Percentiles rank a stretch among this genome's conserved stretches.
Evolutionary conservation across 129 eudicot genomes (phyloP).

Genomic region (Rutidosis leptorrhynchoides): DNA sequence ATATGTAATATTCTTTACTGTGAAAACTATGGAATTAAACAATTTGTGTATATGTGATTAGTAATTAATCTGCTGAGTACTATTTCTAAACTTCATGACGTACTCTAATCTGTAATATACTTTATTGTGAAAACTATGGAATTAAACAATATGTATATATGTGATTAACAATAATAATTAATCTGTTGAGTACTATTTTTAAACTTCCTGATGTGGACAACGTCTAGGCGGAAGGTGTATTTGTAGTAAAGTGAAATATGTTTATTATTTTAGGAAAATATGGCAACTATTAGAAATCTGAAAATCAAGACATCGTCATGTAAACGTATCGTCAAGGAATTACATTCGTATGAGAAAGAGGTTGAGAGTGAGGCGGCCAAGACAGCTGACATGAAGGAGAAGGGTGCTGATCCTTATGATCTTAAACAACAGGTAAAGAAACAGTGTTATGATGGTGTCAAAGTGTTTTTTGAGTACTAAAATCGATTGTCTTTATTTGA

Average conservation of each 20-base stretch:
- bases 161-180: no score
- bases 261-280: constrained; percentile 16
- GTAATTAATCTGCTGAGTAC: no score
- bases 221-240: no score
- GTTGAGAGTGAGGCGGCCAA: constrained; percentile 92
- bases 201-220: neutral
- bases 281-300: constrained; percentile 84
- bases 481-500: no score
- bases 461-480: constrained; percentile 7
- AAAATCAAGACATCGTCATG: constrained; percentile 92
- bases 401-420: constrained; percentile 91
- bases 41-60: no score
- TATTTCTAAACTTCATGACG: no score
- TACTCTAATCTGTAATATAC: no score
- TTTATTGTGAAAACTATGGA: neutral
- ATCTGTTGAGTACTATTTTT: neutral
- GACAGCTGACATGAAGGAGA: constrained; percentile 89
- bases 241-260: no score
- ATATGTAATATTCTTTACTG: no score
- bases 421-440: constrained; percentile 82
- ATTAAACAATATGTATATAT: neutral
- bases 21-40: no score
- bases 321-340: constrained; percentile 87
- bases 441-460: constrained; percentile 5
- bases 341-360: constrained; percentile 84